Conservation (phyloP, 208 protist species). For the Leishmania braziliensis region DNA sequence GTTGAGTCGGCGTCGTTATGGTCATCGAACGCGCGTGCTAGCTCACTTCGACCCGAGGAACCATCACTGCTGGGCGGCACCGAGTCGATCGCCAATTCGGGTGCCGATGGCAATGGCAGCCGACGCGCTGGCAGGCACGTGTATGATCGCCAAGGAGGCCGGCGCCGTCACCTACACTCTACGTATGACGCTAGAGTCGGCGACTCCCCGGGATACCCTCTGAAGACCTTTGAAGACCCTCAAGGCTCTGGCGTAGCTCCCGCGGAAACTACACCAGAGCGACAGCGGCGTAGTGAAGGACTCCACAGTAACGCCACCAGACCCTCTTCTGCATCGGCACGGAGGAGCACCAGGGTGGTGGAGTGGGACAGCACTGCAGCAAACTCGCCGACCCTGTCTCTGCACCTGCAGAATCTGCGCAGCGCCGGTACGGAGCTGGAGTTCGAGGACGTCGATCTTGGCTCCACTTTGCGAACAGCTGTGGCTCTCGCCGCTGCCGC, state of each 20-base stretch:
- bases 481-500: slow-evolving; percentile 28
- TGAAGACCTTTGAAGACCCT: background rate
- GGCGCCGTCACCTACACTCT: background rate
- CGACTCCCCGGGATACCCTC: background rate
- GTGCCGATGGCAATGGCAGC: background rate
- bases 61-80: background rate
- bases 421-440: background rate
- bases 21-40: background rate
- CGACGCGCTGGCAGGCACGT: background rate
- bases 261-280: background rate
- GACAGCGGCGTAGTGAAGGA: background rate
- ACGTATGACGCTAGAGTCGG: background rate
- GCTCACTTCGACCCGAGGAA: background rate
- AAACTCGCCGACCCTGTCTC: background rate
- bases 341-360: background rate
- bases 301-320: background rate
- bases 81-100: background rate
- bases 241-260: background rate
- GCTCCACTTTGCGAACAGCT: slow-evolving; percentile 25
- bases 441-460: slow-evolving; percentile 25
- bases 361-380: background rate
- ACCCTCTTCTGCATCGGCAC: background rate
- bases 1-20: background rate
- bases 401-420: background rate
- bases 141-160: background rate